These are phyloP conservation scores for Silene latifolia DNA, from an alignment of 148 eudicot species.

Conservation along the genomic window DNA sequence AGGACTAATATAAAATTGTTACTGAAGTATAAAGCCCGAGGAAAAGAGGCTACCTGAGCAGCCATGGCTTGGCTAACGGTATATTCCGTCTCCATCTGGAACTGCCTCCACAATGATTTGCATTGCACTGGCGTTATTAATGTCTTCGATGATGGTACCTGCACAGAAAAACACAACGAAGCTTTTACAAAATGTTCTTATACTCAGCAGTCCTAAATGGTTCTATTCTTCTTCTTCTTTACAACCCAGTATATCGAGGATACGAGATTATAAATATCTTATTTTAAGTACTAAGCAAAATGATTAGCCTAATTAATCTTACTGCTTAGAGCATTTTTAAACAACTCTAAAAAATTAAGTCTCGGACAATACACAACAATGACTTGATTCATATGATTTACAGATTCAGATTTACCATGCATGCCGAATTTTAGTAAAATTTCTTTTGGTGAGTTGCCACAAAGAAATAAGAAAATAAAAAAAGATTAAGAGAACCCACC, in stretches of 20 bases:
- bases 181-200: not conserved
- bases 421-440: no score
- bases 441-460: no score
- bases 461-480: no score
- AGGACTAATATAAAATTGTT: not conserved
- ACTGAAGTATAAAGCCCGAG: not conserved
- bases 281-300: not conserved
- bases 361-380: no score
- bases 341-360: no score
- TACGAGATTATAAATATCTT: no score
- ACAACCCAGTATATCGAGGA: no score
- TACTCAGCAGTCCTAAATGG: no score
- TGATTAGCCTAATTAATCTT: not conserved
- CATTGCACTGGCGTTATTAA: slow-evolving; percentile 92
- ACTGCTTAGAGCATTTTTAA: not conserved
- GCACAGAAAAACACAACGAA: slow-evolving; percentile 9
- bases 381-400: no score
- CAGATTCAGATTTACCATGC: not conserved
- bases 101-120: slow-evolving; percentile 95
- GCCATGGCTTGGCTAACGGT: slow-evolving; percentile 92
- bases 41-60: slow-evolving; percentile 67
- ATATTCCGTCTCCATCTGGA: slow-evolving; percentile 88
- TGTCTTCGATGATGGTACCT: slow-evolving; percentile 84
- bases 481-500: slow-evolving; percentile 52
- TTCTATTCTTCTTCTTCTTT: no score